Evolutionary conservation across 768 basidiomycete genomes (phyloP), one percentile per base, ranked within the genome.

Genomic region (Sarcodon aspratus): DNA sequence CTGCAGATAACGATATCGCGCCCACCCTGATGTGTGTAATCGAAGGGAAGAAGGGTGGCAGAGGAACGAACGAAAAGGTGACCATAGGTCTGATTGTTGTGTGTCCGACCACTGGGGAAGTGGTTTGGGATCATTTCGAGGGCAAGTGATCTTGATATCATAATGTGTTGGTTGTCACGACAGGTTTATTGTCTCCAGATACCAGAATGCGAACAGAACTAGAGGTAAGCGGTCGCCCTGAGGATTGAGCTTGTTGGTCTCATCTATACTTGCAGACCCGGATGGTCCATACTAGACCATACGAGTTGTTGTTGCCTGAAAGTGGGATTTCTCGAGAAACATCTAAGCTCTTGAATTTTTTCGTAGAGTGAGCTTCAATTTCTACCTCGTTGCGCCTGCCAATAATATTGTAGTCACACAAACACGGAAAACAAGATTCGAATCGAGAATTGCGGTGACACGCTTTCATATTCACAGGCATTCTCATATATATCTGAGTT

Each of bases 111-210:
- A 96, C 92, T 0, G 95, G 95, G 1, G 94, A 96, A 54, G 85
- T 99, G 3, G 68, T 91, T 2, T 98, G 90, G 80, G 95, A 99
- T 58, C 79, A 88, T 48, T 95, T 94, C 58, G 73, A 85, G 47
- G 92, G 88, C 83, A 57, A 47, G 58, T 46, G 33, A 33, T 36
- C 43, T 33, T 32, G 10, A 15, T 32, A 46, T n/a, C 44, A 34
- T 11, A 34, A 34, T 32, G 40, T 48, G 15, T 31, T 35, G 44
- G 43, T 5, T 48, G 38, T 40, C 44, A 34, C 9, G 33, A 3
- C n/a, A 12, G 9, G n/a, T 44, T 52, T 8, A 49, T 42, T 44
- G 3, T 35, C 9, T 8, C 3, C 57, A 85, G 92, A 96, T 62
- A 78, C 77, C 2, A 64, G 79, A 33, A 88, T 96, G 80, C 76